Percentiles rank a stretch among this genome's conserved stretches.
Evolutionary conservation across 2,329 filamentous ascomycete species (phyloP).

Genomic region (Penicillium sp.): DNA sequence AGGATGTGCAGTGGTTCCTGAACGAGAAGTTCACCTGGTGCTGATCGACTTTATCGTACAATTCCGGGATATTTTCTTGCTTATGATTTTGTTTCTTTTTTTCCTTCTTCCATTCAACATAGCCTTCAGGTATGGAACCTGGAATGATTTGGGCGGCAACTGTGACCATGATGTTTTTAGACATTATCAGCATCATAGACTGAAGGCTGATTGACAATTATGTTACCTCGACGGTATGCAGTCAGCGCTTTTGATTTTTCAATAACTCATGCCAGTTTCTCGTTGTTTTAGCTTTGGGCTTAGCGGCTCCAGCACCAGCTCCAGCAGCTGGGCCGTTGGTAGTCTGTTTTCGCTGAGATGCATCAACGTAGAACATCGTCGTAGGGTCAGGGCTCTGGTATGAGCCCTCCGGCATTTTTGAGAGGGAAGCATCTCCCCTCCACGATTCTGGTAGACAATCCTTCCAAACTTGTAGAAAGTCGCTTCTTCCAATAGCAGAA

Average conservation of each 20-base stretch:
- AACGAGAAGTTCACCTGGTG: constrained; percentile 58
- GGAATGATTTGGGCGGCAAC: constrained; percentile 23
- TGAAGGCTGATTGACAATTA: constrained; percentile 11
- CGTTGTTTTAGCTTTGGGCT: constrained; percentile 37
- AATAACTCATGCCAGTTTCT: constrained; percentile 52
- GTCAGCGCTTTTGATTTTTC: constrained; percentile 40
- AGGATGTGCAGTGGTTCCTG: constrained; percentile 50
- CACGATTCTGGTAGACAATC: constrained; percentile 50
- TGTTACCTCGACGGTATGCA: constrained; percentile 3
- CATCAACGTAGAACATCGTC: constrained; percentile 40
- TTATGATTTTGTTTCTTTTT: constrained; percentile 4
- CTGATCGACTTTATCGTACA: constrained; percentile 28
- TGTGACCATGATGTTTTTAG: constrained; percentile 21
- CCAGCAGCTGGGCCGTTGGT: constrained; percentile 25
- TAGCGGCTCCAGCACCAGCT: constrained; percentile 14
- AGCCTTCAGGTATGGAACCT: not conserved
- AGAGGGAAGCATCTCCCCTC: constrained; percentile 40
- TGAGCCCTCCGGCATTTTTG: constrained; percentile 37
- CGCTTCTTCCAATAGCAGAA: constrained; percentile 35
- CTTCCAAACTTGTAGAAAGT: constrained; percentile 46
- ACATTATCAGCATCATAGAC: constrained; percentile 22
- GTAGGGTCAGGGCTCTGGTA: constrained; percentile 42
- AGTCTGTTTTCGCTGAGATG: constrained; percentile 34
- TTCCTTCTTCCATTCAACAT: constrained; percentile 4
- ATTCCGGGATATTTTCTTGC: constrained; percentile 5